Base-by-base conservation (phyloP, 2,329 filamentous ascomycete genomes). In the Monilinia aucupariae region DNA sequence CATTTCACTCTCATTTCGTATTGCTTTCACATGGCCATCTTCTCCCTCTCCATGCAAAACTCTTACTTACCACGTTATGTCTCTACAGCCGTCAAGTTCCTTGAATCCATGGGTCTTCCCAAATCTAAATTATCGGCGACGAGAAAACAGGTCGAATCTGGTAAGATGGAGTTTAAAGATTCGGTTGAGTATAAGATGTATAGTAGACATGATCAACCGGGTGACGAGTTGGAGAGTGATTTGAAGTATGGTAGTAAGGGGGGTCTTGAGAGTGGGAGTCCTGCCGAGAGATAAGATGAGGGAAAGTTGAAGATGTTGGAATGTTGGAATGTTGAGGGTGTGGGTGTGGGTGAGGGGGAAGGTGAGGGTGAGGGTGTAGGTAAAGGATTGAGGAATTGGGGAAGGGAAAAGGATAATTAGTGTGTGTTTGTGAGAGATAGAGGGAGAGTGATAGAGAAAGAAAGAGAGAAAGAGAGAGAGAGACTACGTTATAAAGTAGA, bases 71-170 rank as follows among this genome's bases (percentile, higher is more conserved):
- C 53, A 17, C 6, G 27, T 22, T 25, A 32, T 22, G 55, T 20
- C 12, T 7, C 12, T 12, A 25, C 17, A 85, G 82, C 82, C 61
- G 80, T 86, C 55, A 71, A 76, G 30, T 87, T 84, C 75, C 77
- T 88, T 58, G 81, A 85, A 71, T 85, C 82, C 6, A 88, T 87
- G 85, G 85, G 85, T 56, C 76, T 88, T n/a, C 83, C 85, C 0
- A 79, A 81, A 70, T 81, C 83, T 30, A 82, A 86, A 77, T 76
- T 85, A 51, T 75, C 77, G 1, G 80, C 79, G 3, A 87, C 84
- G 2, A 76, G 85, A 59, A 80, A 81, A 66, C 81, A 87, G 70
- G 82, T 87, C 52, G 85, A 87, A 75, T 77, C 79, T 69, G 81
- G 82, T 56, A 84, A 83, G 73, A 75, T 87, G 39, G 81, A 82